Evolutionary conservation across 1,284 basidiomycete species (phyloP), one percentile per base, ranked within the genome.

Genomic region (Malassezia equina): DNA sequence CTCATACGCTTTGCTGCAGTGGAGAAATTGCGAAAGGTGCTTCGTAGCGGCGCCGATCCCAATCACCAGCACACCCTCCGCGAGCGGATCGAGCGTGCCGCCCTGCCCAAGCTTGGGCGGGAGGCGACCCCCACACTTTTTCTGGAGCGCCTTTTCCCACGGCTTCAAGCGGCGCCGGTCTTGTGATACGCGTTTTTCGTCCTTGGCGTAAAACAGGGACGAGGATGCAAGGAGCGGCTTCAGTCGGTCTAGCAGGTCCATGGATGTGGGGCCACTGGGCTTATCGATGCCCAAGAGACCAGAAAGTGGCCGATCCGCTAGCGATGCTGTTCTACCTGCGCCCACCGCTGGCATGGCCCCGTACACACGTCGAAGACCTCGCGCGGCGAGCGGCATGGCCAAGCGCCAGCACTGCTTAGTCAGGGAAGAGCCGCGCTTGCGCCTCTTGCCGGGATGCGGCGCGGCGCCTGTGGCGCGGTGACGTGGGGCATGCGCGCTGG

Each of bases 41-140:
- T 95, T 98, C 1, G 94, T 98, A 15, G 84, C 93, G 69, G 83
- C 85, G 25, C 87, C 87, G 27, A 96, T 79, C 39, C 90, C 94
- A 48, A 99, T 80, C 44, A 96, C 91, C 34, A 63, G 57, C 19
- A 93, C 89, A 43, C 90, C 90, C 71, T 90, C 86, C n/a, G 94
- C 94, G 17, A 98, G 80, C 11, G 94, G 94, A 78, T 99, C 94
- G 42, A 99, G 78, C 3, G 94, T 99, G 15, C 90, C 90, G 42
- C 89, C 89, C 76, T 91, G 88, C 1, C 90, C 90, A 43, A 91
- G 81, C 76, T 93, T 93, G 44, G 70, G 71, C 9, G 66, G 64
- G 15, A 55, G 25, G 17, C 52, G 42, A 2, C 54, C 48, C 7
- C 46, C 46, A 33, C 51, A 59, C 36, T 43, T 32, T 19, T 32